Evolutionary conservation across 768 basidiomycete genomes (phyloP), one percentile per base, ranked within the genome.

Genomic region (Lentinula sp.): DNA sequence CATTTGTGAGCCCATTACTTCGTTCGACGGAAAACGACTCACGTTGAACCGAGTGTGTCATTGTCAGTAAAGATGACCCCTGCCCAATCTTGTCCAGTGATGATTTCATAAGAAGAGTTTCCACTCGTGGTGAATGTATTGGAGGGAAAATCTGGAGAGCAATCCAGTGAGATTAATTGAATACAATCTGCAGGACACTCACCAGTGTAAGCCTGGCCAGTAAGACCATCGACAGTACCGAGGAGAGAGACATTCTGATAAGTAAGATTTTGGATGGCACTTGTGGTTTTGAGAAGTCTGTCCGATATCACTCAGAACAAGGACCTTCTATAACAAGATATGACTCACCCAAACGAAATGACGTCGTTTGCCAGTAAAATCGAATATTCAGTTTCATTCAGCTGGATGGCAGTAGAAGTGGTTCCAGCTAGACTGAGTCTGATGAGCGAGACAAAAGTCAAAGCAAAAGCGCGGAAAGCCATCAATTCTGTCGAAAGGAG

Each of bases 31-130:
- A 15, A 20, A 41, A 23, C 10, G 16, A 39, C 60, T 37, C 36
- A 69, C 63, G 59, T 37, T 23, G 57, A 36, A 4, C 61, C 57
- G 4, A 49, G 18, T 0, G 66, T 66, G 23, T 63, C 61, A 51
- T 69, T 69, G 55, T 71, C 70, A 6, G 70, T 69, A 36, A 71
- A 51, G 13, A 69, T 61, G 20, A 71, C 67, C 3, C 70, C 70
- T 6, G 70, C 68, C 61, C 68, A 69, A 36, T 64, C 63, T 2
- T 12, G 23, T 1, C 70, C 68, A 15, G 12, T 54, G 43, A 42
- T 36, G 23, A 63, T 57, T 43, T 62, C 51, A 16, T 59, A 23
- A 9, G 59, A 59, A n/a, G 51, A 55, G 32, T 53, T 66, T 28
- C 48, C 59, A 2, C 64, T 62, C 23, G 64, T 43, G 1, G 65